These are phyloP conservation scores for Chaetomium sp. DNA, from an alignment of 2,329 filamentous ascomycete species.

Conservation along the genomic window DNA sequence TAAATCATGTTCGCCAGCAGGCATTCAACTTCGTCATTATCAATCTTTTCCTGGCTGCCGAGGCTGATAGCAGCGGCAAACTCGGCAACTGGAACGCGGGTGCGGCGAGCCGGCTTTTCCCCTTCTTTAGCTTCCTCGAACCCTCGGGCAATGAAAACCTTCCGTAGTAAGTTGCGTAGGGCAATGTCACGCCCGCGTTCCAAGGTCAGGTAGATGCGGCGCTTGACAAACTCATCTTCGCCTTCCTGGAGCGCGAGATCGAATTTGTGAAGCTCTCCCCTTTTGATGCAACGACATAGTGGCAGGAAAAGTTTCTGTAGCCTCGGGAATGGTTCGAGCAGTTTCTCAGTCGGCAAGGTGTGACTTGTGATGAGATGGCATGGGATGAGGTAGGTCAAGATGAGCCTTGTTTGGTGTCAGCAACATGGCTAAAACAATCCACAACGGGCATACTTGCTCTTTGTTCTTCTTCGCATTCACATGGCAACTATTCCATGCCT, in stretches of 20 bases:
- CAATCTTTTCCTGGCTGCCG: constrained; percentile 60
- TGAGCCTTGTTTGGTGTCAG: constrained; percentile 51
- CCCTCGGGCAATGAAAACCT: constrained; percentile 80
- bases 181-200: constrained; percentile 89
- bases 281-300: constrained; percentile 70
- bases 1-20: constrained; percentile 95
- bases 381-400: constrained; percentile 90
- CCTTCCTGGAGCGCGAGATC: constrained; percentile 72
- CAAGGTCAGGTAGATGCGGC: constrained; percentile 88
- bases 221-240: constrained; percentile 89
- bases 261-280: constrained; percentile 75
- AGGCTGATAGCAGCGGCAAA: constrained; percentile 81
- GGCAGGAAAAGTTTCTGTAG: constrained; percentile 74
- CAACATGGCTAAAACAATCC: neutral
- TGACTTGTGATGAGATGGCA: constrained; percentile 86
- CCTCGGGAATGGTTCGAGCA: constrained; percentile 69
- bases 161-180: constrained; percentile 82
- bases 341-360: constrained; percentile 64
- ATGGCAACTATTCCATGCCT: constrained; percentile 78
- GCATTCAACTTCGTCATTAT: constrained; percentile 92
- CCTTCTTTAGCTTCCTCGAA: constrained; percentile 70
- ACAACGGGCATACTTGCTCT: constrained; percentile 52
- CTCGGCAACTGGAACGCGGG: constrained; percentile 73
- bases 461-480: constrained; percentile 66
- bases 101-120: constrained; percentile 57